Evolutionary conservation across 73 alveolate species (phyloP), one percentile per base, ranked within the genome.

Genomic region (Paramecium pentaurelia): DNA sequence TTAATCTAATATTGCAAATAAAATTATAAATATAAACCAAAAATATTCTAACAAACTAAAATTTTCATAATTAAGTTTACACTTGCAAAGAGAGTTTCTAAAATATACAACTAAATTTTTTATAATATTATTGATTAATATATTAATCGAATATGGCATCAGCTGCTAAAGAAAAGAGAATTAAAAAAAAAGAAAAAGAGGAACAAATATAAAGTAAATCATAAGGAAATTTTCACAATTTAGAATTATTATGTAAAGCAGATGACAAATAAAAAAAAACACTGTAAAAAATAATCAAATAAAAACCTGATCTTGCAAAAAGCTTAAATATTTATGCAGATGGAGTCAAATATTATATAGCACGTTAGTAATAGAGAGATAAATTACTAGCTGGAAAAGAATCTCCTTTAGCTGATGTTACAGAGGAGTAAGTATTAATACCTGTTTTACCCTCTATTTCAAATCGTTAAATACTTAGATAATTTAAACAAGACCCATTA

Each of bases 251-350:
- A 45, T 80, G 91, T 47, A 80, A 80, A 49, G 77, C 73, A 18
- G 91, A 80, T 47, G 91, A 80, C 25, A 80, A 36, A 80, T 49
- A 80, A 80, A 80, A 80, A 47, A 80, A 47, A 49, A 80, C 91
- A 38, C 73, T 80, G 9, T 22, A 80, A 34, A 80, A 80, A 80
- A 80, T 80, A 20, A 80, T 80, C 16, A 80, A 80, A 47, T 64
- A 80, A 80, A 80, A 80, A 80, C 91, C 91, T 18, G 91, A 80
- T 20, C 58, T 80, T 16, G 91, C 91, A 80, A 80, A 47, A 47
- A 45, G 77, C 9, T 25, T 80, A 40, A 80, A 80, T 36, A 80
- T 80, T n/a, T 80, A 80, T 80, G 91, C 91, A 1, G 91, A 80
- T 80, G 91, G 91, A 44, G 91, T 80, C 20, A 80, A 14, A 47